Evolutionary conservation across 2,329 filamentous ascomycete species (phyloP).

Genomic region (Aspergillus tanneri): DNA sequence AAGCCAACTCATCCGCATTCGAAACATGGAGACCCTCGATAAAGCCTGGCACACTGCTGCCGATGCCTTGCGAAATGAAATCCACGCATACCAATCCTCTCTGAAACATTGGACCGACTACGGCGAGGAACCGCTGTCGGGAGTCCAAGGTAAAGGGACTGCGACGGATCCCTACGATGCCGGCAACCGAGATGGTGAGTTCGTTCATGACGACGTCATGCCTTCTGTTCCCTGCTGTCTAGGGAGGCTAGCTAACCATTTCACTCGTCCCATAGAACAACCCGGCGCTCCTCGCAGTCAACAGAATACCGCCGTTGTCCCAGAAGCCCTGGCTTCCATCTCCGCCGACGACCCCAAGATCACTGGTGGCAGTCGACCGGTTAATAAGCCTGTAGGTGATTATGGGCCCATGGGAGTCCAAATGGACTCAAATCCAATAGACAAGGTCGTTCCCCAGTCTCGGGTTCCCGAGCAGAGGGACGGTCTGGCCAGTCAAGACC

Average conservation of each 20-base stretch:
- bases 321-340: constrained; percentile 17
- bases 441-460: no score
- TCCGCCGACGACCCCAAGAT: neutral
- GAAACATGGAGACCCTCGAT: constrained; percentile 64
- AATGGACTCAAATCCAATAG: no score
- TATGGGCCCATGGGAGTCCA: no score
- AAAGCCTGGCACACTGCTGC: constrained; percentile 51
- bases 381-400: no score
- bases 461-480: constrained; percentile 6
- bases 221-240: neutral
- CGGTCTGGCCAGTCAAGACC: neutral
- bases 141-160: constrained; percentile 65
- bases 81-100: constrained; percentile 18
- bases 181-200: constrained; percentile 66
- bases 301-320: constrained; percentile 24
- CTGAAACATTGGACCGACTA: constrained; percentile 27
- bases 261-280: constrained; percentile 26
- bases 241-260: constrained; percentile 1
- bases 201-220: neutral
- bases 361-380: constrained; percentile 1
- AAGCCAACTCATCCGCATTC: constrained; percentile 1
- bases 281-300: constrained; percentile 22
- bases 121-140: constrained; percentile 68
- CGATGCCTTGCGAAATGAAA: constrained; percentile 52
- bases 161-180: constrained; percentile 73